Evolutionary conservation across 345 rosid genomes (phyloP).

Genomic region (Noccaea caerulescens): DNA sequence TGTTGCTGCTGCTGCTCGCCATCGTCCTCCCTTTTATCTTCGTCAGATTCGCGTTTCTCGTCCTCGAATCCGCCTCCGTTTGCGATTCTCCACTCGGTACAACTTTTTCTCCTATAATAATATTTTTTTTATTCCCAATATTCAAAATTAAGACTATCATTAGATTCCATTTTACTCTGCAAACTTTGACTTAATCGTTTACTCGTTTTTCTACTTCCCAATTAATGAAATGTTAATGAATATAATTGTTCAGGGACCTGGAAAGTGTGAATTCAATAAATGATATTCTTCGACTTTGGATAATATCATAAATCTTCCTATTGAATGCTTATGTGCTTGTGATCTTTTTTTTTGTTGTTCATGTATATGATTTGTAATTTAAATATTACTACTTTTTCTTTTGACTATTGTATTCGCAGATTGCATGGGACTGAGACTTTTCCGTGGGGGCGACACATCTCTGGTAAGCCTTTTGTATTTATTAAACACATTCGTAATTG

Average conservation of each 20-base stretch:
- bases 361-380: constrained; percentile 17
- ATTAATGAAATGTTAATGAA: neutral
- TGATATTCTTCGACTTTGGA: constrained; percentile 14
- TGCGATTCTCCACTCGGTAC: constrained; percentile 68
- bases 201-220: neutral
- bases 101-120: neutral
- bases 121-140: neutral
- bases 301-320: constrained; percentile 17
- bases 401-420: constrained; percentile 52
- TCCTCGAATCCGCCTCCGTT: constrained; percentile 72
- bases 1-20: constrained; percentile 62
- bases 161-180: neutral
- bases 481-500: neutral
- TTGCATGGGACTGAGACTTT: constrained; percentile 66
- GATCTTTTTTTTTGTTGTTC: neutral
- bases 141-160: neutral
- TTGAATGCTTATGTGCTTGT: constrained; percentile 39
- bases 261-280: constrained; percentile 33
- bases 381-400: constrained; percentile 28
- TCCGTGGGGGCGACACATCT: constrained; percentile 67
- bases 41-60: constrained; percentile 70
- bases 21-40: constrained; percentile 67
- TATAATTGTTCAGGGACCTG: constrained; percentile 13
- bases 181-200: constrained; percentile 1
- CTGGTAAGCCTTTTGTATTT: constrained; percentile 52